These are phyloP conservation scores for Colletotrichum camelliae DNA, from an alignment of 2,329 filamentous ascomycete genomes.

Conservation along the genomic window DNA sequence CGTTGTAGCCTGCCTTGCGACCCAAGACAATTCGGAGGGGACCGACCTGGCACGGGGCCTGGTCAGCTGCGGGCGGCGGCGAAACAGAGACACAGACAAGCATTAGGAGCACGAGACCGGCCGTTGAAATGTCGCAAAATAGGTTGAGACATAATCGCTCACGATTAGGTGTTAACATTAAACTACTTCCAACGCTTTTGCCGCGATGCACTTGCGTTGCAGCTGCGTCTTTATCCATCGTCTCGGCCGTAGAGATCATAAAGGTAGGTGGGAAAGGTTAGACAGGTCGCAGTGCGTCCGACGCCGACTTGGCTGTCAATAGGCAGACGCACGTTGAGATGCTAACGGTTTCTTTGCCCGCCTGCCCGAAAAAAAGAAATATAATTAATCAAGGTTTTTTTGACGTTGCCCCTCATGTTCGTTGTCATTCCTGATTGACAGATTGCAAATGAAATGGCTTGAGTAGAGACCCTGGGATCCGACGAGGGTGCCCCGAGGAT, in stretches of 20 bases:
- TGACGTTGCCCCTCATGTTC: not conserved
- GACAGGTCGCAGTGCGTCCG: not conserved
- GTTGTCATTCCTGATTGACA: slow-evolving; percentile 5
- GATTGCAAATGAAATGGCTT: not conserved
- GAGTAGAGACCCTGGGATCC: not conserved
- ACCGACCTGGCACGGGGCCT: not conserved
- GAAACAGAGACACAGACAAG: not conserved
- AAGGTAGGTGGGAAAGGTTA: not conserved
- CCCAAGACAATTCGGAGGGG: not conserved
- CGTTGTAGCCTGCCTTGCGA: not conserved
- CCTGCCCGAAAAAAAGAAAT: not conserved
- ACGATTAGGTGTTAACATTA: slow-evolving; percentile 15
- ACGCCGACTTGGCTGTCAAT: not conserved
- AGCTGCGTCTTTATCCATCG: not conserved
- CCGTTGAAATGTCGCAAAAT: slow-evolving; percentile 18
- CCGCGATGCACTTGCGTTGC: not conserved
- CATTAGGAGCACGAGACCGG: not conserved
- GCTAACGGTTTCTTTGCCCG: not conserved
- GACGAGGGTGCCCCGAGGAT: not conserved
- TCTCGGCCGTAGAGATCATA: slow-evolving; percentile 5
- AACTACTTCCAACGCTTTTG: not conserved
- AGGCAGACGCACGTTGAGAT: not conserved
- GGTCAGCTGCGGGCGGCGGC: not conserved
- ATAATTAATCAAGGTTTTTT: not conserved
- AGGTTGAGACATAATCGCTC: slow-evolving; percentile 8